Evolutionary conservation across 306 rosid genomes (phyloP).

Genomic region (Trifolium fragiferum): DNA sequence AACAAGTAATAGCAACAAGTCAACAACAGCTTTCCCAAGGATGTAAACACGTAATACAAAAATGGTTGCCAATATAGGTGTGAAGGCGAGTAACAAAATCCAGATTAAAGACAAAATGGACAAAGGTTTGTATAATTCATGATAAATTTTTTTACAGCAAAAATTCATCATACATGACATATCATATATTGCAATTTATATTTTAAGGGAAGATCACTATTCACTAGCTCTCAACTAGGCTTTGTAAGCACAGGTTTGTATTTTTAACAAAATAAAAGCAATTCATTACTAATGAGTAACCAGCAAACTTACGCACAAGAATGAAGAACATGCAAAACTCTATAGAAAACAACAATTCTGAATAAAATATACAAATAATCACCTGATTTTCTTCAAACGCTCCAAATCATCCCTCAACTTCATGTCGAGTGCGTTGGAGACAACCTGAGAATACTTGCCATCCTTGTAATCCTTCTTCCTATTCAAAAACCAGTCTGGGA

Average conservation of each 20-base stretch:
- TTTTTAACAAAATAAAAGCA: not conserved
- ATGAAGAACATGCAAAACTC: not conserved
- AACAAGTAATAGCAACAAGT: not conserved
- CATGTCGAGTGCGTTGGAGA: slow-evolving; percentile 51
- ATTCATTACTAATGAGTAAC: no score
- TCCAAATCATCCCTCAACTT: slow-evolving; percentile 57
- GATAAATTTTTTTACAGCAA: no score
- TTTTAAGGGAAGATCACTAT: no score
- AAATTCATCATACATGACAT: no score
- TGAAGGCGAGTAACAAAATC: no score
- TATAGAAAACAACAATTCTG: not conserved
- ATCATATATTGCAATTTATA: no score
- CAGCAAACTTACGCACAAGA: not conserved
- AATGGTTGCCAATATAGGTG: no score
- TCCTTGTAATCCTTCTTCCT: slow-evolving; percentile 30
- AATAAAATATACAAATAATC: not conserved
- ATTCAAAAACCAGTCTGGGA: slow-evolving; percentile 37
- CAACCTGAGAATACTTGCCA: slow-evolving; percentile 39
- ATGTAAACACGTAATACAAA: no score
- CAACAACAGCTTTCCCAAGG: not conserved
- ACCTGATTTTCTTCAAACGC: slow-evolving; percentile 55
- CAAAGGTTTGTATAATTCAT: not conserved
- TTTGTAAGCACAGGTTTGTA: no score
- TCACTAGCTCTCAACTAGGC: no score
- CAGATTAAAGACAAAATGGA: no score